phyloP scores from a whole-genome alignment of 345 rosid species.

The Citrus sp. region DNA sequence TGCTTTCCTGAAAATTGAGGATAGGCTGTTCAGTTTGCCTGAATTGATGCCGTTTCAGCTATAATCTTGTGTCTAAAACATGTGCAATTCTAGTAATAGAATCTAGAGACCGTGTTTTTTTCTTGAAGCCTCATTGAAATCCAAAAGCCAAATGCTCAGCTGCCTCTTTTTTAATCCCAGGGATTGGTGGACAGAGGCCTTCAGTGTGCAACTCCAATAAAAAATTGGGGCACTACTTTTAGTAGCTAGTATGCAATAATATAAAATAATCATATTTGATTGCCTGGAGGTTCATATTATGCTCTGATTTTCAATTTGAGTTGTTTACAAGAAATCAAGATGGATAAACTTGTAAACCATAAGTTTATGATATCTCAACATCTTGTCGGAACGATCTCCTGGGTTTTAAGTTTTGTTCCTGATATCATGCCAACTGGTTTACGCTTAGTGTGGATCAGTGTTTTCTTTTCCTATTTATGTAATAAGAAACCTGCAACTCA shows the following conservation, averaged over 20 bases:
- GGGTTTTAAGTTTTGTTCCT: background rate
- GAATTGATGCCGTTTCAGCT: background rate
- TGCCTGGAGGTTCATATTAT: background rate
- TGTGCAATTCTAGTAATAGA: background rate
- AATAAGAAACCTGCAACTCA: background rate
- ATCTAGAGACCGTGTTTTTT: background rate
- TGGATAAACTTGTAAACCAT: background rate
- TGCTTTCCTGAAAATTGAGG: background rate
- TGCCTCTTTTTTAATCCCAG: background rate
- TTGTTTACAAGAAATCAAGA: background rate
- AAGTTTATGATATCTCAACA: background rate
- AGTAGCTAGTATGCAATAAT: background rate
- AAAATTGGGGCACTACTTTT: background rate
- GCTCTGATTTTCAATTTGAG: background rate
- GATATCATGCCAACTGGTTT: background rate
- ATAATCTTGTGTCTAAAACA: background rate
- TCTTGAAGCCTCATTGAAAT: background rate
- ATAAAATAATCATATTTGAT: background rate
- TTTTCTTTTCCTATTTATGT: background rate
- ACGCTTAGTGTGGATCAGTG: background rate
- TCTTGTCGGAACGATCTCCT: background rate
- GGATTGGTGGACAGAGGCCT: background rate
- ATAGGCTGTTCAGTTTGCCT: background rate
- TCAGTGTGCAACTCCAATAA: background rate
- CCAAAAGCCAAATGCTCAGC: background rate